Percentiles rank a stretch among this genome's conserved stretches.
phyloP scores from a whole-genome alignment of 2,329 filamentous ascomycete genomes.

The Gliomastix tumulicola region DNA sequence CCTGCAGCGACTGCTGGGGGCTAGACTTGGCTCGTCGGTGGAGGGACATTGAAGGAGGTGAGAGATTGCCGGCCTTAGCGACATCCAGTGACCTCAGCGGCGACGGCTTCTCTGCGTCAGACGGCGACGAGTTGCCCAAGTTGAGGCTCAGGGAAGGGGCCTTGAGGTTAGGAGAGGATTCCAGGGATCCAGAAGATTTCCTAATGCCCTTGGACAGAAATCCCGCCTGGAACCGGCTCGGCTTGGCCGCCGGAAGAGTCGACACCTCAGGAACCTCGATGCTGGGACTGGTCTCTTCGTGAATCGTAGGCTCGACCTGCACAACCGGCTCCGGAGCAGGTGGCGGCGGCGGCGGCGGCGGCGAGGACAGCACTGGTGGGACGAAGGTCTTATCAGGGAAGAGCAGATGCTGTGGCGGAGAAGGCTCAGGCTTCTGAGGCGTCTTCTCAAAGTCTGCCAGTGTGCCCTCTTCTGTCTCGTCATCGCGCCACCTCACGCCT shows the following conservation, averaged over 20 bases:
- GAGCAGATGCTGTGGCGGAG: slow-evolving; percentile 51
- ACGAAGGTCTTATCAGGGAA: slow-evolving; percentile 32
- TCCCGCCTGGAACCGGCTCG: slow-evolving; percentile 78
- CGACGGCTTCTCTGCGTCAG: slow-evolving; percentile 8
- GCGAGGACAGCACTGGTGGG: slow-evolving; percentile 34
- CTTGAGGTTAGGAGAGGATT: slow-evolving; percentile 55
- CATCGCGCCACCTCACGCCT: slow-evolving; percentile 87
- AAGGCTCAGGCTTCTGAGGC: slow-evolving; percentile 60
- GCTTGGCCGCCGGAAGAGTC: slow-evolving; percentile 35
- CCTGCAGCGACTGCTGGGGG: slow-evolving; percentile 25
- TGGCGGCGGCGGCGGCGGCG: not conserved
- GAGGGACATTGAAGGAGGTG: slow-evolving; percentile 24
- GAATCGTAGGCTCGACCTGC: slow-evolving; percentile 7
- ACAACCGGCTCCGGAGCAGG: slow-evolving; percentile 3
- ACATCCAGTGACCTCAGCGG: slow-evolving; percentile 42
- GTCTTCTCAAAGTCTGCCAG: slow-evolving; percentile 90
- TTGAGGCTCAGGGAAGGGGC: slow-evolving; percentile 50
- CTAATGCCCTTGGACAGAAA: slow-evolving; percentile 60
- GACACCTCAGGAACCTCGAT: slow-evolving; percentile 43
- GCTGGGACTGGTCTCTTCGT: slow-evolving; percentile 50
- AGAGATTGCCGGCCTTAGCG: slow-evolving; percentile 42
- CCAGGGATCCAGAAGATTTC: slow-evolving; percentile 27
- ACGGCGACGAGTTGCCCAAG: slow-evolving; percentile 34
- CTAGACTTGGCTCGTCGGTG: slow-evolving; percentile 19
- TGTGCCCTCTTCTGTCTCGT: slow-evolving; percentile 73